Conservation (phyloP, 139 green algal species). For the Nannochloris sp. region DNA sequence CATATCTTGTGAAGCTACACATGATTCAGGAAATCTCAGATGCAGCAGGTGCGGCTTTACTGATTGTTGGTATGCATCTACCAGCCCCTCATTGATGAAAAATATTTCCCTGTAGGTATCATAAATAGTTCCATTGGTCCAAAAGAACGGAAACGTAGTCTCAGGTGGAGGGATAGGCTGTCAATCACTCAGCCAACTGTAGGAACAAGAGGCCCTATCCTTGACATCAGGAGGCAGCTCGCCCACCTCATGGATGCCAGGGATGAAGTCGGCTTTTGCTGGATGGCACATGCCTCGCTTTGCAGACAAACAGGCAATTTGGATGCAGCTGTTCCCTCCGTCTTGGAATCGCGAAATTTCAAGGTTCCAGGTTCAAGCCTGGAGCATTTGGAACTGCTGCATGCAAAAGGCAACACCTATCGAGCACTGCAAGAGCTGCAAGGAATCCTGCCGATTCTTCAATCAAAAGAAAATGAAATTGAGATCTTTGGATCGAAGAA, state of each 20-base stretch:
- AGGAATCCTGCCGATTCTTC: conserved; percentile 11
- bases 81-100: neutral
- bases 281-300: conserved; percentile 78
- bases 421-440: conserved; percentile 35
- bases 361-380: conserved; percentile 43
- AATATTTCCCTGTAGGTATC: too few species aligned
- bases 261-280: conserved; percentile 50
- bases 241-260: conserved; percentile 39
- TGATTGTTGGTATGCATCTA: neutral
- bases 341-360: conserved; percentile 64
- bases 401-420: conserved; percentile 50
- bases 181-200: conserved; percentile 50
- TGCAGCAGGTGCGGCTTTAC: conserved; percentile 16
- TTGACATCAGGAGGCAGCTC: conserved; percentile 69
- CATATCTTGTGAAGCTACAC: conserved; percentile 74
- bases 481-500: neutral
- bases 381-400: conserved; percentile 79
- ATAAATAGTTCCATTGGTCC: conserved; percentile 7
- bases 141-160: conserved; percentile 28
- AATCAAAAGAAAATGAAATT: conserved; percentile 1
- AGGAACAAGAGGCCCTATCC: conserved; percentile 68
- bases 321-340: conserved; percentile 68
- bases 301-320: conserved; percentile 69
- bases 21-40: conserved; percentile 59
- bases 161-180: conserved; percentile 70